Percentiles rank a stretch among this genome's conserved stretches.
Conservation (phyloP, 2,329 filamentous ascomycete genomes). For the Metarhizium brunneum region DNA sequence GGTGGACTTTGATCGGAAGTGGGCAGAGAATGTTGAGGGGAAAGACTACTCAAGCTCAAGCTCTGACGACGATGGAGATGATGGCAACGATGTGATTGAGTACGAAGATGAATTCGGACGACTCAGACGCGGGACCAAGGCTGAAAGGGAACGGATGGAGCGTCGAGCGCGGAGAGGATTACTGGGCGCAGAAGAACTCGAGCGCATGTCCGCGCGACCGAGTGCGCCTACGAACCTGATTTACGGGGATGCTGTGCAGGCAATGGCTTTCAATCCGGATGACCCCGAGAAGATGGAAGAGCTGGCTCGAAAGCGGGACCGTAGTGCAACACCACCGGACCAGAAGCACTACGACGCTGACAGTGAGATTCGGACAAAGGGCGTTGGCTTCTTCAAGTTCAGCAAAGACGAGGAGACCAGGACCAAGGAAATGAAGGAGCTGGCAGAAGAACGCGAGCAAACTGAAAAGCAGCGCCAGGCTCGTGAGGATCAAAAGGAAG, state of each 20-base stretch:
- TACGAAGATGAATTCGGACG: constrained; percentile 90
- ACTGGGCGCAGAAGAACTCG: constrained; percentile 50
- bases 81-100: constrained; percentile 60
- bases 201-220: constrained; percentile 60
- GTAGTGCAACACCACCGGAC: constrained; percentile 69
- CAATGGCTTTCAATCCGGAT: constrained; percentile 71
- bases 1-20: constrained; percentile 94
- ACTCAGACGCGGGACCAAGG: constrained; percentile 61
- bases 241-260: constrained; percentile 77
- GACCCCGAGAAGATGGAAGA: constrained; percentile 65
- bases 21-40: constrained; percentile 61
- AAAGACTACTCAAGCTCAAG: constrained; percentile 46
- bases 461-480: constrained; percentile 56
- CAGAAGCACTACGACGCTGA: constrained; percentile 79
- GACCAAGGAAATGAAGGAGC: constrained; percentile 61
- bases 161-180: constrained; percentile 40
- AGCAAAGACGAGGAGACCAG: constrained; percentile 62
- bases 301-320: constrained; percentile 69
- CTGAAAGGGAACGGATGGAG: constrained; percentile 56
- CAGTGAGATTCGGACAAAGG: constrained; percentile 76
- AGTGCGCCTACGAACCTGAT: constrained; percentile 63
- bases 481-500: constrained; percentile 47
- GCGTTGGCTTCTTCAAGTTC: constrained; percentile 88
- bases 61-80: constrained; percentile 28
- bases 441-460: constrained; percentile 57